phyloP scores from a whole-genome alignment of 2,329 filamentous ascomycete genomes.

The Exophiala spinifera region DNA sequence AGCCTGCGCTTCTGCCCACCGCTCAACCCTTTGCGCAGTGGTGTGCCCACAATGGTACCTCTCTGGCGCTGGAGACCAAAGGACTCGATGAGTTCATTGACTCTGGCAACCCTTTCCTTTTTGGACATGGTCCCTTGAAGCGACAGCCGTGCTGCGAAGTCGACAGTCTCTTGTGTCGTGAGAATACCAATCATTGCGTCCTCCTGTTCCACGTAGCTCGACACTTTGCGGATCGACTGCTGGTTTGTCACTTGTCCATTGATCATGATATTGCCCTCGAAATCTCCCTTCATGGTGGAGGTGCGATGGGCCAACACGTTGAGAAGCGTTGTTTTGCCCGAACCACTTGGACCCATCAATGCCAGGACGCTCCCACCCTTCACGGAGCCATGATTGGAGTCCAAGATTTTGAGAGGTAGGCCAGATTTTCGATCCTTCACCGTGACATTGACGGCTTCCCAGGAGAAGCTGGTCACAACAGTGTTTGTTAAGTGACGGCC shows the following conservation, averaged over 20 bases:
- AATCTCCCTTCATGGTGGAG: constrained; percentile 52
- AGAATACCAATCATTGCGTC: constrained; percentile 78
- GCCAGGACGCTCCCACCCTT: constrained; percentile 66
- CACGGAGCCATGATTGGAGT: constrained; percentile 61
- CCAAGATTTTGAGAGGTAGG: constrained; percentile 60
- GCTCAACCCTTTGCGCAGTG: constrained; percentile 76
- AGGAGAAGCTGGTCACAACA: constrained; percentile 62
- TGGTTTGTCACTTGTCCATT: constrained; percentile 59
- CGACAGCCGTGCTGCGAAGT: constrained; percentile 70
- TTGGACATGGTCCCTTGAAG: constrained; percentile 53
- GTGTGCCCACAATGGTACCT: constrained; percentile 73
- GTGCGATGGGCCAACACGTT: constrained; percentile 70
- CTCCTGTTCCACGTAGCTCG: constrained; percentile 81
- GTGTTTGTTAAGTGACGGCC: constrained; percentile 59
- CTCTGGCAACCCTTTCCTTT: constrained; percentile 59
- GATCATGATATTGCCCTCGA: constrained; percentile 55
- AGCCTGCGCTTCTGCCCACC: constrained; percentile 81
- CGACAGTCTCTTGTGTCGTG: constrained; percentile 74
- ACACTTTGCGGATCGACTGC: constrained; percentile 61
- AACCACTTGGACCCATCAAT: constrained; percentile 72
- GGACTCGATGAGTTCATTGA: constrained; percentile 63
- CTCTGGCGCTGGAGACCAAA: constrained; percentile 72
- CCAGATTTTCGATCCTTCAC: constrained; percentile 70
- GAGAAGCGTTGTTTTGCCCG: constrained; percentile 80
- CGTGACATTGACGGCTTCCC: constrained; percentile 64